A percentile compares a stretch with the other conserved stretches of the same genome.
phyloP scores from a whole-genome alignment of 169 alveolate species.

The Plasmodium ovale region DNA sequence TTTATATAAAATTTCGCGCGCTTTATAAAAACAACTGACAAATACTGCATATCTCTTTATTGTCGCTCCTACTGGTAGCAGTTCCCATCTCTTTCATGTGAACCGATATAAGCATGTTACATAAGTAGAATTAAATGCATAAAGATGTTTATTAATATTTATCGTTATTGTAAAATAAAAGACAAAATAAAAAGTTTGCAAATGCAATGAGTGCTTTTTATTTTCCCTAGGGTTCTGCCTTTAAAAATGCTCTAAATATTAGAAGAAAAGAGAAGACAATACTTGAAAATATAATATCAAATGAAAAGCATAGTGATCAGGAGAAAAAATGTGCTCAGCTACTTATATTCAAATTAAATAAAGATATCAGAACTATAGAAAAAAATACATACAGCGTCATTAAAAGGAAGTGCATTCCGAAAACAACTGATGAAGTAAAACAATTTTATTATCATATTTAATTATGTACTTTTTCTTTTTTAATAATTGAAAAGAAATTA shows the following conservation, averaged over 20 bases:
- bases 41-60: not conserved
- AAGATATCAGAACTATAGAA: conserved; percentile 70
- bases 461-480: not conserved
- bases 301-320: conserved; percentile 26
- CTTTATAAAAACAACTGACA: not conserved
- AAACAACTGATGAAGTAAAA: conserved; percentile 56
- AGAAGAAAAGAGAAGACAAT: conserved; percentile 66
- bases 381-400: conserved; percentile 33
- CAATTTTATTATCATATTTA: not conserved
- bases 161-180: not conserved
- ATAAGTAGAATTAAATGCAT: not conserved
- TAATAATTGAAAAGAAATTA: not conserved
- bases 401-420: conserved; percentile 61
- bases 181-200: not conserved
- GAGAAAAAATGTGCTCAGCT: conserved; percentile 62
- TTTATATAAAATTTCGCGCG: too few relatives aligned
- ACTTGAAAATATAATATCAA: conserved; percentile 45
- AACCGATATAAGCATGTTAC: not conserved
- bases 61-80: not conserved
- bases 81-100: not conserved
- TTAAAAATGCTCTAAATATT: conserved; percentile 73
- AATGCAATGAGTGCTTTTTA: not conserved
- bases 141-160: not conserved
- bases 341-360: conserved; percentile 47
- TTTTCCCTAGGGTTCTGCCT: conserved; percentile 56